phyloP scores from a whole-genome alignment of 2,329 filamentous ascomycete genomes.

The Cladophialophora exuberans region DNA sequence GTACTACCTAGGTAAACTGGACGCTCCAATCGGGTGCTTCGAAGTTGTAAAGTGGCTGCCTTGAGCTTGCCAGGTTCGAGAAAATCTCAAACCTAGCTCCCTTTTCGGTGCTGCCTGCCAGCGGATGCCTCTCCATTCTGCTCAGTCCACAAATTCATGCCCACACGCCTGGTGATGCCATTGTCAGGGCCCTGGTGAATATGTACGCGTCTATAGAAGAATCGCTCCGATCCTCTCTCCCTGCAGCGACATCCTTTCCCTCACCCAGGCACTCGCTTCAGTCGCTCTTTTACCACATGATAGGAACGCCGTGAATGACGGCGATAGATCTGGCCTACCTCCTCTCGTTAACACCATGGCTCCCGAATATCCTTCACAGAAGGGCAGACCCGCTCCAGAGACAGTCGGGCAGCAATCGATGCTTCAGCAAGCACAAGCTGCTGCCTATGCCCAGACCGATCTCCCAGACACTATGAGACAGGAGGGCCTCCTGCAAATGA shows the following conservation, averaged over 20 bases:
- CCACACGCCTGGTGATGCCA: too few species aligned
- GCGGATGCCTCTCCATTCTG: too few species aligned
- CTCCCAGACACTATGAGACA: conserved; percentile 33
- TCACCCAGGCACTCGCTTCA: conserved; percentile 4
- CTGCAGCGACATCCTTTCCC: conserved; percentile 2
- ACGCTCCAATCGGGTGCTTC: too few species aligned
- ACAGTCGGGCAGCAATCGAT: conserved; percentile 35
- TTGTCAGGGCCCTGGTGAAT: conserved; percentile 3
- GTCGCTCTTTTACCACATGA: neutral
- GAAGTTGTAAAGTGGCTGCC: too few species aligned
- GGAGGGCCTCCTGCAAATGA: conserved; percentile 32
- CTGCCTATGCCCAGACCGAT: conserved; percentile 34
- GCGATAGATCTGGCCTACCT: conserved; percentile 5
- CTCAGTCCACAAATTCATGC: too few species aligned
- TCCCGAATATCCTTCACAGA: conserved; percentile 30
- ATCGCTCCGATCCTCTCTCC: conserved; percentile 12
- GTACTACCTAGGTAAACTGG: too few species aligned
- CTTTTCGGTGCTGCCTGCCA: too few species aligned
- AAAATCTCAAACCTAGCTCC: too few species aligned
- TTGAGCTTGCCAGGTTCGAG: too few species aligned
- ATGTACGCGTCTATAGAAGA: conserved; percentile 12
- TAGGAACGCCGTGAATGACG: neutral
- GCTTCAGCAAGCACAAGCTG: conserved; percentile 39
- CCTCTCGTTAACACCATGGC: conserved; percentile 30
- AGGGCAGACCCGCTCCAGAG: conserved; percentile 25